Evolutionary conservation across 2,329 filamentous ascomycete species (phyloP).

Genomic region (Alternaria longipes): DNA sequence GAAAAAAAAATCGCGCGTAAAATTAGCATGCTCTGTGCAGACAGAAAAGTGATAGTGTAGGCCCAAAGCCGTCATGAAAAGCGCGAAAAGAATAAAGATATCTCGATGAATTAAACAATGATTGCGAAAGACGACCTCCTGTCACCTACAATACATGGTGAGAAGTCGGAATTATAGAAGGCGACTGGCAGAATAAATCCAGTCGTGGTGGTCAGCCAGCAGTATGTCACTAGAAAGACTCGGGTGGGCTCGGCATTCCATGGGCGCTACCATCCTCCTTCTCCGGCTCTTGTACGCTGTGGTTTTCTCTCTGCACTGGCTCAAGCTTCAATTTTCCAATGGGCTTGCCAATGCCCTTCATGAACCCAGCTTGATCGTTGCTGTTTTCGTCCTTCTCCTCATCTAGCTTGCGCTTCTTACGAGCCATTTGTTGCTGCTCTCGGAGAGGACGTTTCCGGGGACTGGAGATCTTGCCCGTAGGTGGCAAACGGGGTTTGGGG

Average conservation of each 20-base stretch:
- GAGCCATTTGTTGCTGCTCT: constrained; percentile 83
- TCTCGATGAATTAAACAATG: constrained; percentile 23
- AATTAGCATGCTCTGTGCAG: not conserved
- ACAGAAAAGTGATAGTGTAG: not conserved
- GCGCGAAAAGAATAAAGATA: constrained; percentile 12
- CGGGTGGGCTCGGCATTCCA: constrained; percentile 84
- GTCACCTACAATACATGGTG: not conserved
- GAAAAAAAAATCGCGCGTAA: not conserved
- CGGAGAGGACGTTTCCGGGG: constrained; percentile 83
- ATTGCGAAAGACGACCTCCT: constrained; percentile 8
- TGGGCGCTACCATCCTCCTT: constrained; percentile 72
- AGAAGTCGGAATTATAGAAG: constrained; percentile 12
- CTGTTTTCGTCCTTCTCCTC: constrained; percentile 54
- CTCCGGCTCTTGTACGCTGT: constrained; percentile 68
- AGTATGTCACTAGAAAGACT: constrained; percentile 64
- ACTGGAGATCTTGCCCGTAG: constrained; percentile 87
- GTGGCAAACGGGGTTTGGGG: constrained; percentile 67
- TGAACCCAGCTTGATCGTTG: constrained; percentile 37
- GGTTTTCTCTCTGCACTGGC: constrained; percentile 66
- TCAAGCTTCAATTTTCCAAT: constrained; percentile 60
- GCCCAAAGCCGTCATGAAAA: not conserved
- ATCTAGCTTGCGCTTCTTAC: constrained; percentile 82
- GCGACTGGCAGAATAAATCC: not conserved
- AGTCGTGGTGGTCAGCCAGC: not conserved
- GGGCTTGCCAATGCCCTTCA: constrained; percentile 63